Percentiles rank a stretch among this genome's conserved stretches.
phyloP scores from a whole-genome alignment of 257 asterid genomes.

The Thymus quinquecostatus region DNA sequence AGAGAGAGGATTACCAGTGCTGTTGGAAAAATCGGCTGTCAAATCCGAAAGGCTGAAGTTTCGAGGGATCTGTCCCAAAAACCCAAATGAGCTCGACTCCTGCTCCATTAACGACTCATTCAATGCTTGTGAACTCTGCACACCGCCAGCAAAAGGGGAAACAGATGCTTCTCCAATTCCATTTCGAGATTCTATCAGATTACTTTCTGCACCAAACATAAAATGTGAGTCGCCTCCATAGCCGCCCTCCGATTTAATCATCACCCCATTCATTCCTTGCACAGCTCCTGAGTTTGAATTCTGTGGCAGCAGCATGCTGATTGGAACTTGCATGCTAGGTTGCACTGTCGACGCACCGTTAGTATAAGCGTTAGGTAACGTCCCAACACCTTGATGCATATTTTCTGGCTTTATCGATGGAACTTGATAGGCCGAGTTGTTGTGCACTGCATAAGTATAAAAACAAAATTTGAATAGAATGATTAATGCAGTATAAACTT shows the following conservation, averaged over 20 bases:
- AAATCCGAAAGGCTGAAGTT: constrained; percentile 88
- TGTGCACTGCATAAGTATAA: constrained; percentile 46
- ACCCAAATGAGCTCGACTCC: constrained; percentile 59
- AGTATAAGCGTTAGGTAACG: constrained; percentile 49
- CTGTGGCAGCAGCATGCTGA: constrained; percentile 53
- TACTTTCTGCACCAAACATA: constrained; percentile 59
- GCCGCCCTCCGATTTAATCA: constrained; percentile 59
- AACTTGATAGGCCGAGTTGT: constrained; percentile 46
- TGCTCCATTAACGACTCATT: constrained; percentile 55
- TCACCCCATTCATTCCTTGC: constrained; percentile 61
- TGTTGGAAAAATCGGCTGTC: constrained; percentile 77
- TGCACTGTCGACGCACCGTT: constrained; percentile 56
- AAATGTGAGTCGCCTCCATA: constrained; percentile 53
- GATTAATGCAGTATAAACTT: not conserved
- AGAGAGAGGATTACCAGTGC: constrained; percentile 50
- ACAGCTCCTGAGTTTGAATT: constrained; percentile 54
- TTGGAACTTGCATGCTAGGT: constrained; percentile 51
- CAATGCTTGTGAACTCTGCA: constrained; percentile 56
- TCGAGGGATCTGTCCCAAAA: constrained; percentile 87
- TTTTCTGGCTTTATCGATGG: constrained; percentile 58
- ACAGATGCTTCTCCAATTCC: constrained; percentile 58
- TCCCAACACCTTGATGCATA: constrained; percentile 44
- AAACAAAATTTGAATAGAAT: not conserved
- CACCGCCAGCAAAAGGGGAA: constrained; percentile 67
- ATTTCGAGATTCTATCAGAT: constrained; percentile 58